Percentiles rank a stretch among this genome's conserved stretches.
Conservation (phyloP, 345 rosid species). For the Eucalyptus urophylla region DNA sequence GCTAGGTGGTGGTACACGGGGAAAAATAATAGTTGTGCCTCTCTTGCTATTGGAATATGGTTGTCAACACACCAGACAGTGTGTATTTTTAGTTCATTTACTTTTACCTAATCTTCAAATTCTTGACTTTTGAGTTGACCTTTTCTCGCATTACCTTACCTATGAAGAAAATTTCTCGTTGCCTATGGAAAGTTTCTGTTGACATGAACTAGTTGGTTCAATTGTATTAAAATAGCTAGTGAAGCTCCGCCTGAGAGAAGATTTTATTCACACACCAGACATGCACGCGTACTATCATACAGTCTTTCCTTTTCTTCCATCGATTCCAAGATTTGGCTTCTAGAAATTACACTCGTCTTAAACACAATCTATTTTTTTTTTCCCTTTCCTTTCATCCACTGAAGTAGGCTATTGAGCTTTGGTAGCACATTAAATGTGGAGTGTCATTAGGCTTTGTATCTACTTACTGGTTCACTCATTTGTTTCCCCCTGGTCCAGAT, state of each 20-base stretch:
- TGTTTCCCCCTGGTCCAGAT: slow-evolving; percentile 32
- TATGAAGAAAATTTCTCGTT: not conserved
- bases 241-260: not conserved
- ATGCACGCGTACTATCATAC: not conserved
- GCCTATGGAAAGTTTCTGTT: not conserved
- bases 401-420: not conserved
- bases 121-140: not conserved
- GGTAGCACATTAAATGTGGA: not conserved
- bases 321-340: not conserved
- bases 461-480: not conserved
- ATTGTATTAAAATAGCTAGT: not conserved
- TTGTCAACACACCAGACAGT: not conserved
- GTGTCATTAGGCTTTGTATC: not conserved
- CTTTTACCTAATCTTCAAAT: not conserved
- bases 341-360: not conserved
- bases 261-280: not conserved
- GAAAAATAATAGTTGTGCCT: not conserved
- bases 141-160: not conserved
- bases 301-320: not conserved
- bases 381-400: not conserved
- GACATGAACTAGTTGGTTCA: not conserved
- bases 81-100: not conserved
- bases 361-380: not conserved
- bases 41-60: not conserved
- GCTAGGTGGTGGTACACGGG: not conserved